Evolutionary conservation across 805 yeast genomes (phyloP).

Genomic region (Lachancea dasiensis): DNA sequence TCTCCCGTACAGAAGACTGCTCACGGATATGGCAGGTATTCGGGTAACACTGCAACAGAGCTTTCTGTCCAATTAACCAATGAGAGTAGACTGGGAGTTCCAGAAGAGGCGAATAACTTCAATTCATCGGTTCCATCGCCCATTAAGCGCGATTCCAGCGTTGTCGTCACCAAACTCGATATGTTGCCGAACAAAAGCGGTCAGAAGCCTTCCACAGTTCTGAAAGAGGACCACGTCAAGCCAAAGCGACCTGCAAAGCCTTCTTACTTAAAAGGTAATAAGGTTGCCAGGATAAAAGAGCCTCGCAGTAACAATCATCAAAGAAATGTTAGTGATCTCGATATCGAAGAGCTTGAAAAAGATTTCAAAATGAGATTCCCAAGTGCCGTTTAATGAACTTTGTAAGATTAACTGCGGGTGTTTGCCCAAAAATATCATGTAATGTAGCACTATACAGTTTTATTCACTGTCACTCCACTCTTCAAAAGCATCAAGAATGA

Average conservation of each 20-base stretch:
- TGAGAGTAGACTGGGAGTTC: constrained; percentile 9
- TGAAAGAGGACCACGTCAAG: constrained; percentile 43
- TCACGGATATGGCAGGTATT: constrained; percentile 73
- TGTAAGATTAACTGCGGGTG: neutral
- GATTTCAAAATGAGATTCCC: constrained; percentile 57
- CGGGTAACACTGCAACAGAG: constrained; percentile 32
- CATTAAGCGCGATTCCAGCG: constrained; percentile 25
- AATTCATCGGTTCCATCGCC: constrained; percentile 23
- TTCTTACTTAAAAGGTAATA: constrained; percentile 11
- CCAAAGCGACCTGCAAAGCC: constrained; percentile 45
- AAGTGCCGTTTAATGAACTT: constrained; percentile 41
- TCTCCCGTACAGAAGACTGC: constrained; percentile 57
- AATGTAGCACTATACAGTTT: neutral
- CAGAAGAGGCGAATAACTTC: constrained; percentile 5
- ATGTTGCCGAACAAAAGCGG: constrained; percentile 11
- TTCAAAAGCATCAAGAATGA: constrained; percentile 71
- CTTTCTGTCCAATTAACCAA: constrained; percentile 6
- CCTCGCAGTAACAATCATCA: neutral
- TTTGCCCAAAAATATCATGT: constrained; percentile 1
- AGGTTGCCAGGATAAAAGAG: neutral
- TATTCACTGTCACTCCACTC: constrained; percentile 47
- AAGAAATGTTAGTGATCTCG: neutral
- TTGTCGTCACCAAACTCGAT: constrained; percentile 7
- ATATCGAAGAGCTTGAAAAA: constrained; percentile 37
- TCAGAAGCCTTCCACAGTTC: constrained; percentile 31